Evolutionary conservation across 2,329 filamentous ascomycete species (phyloP), one percentile per base, ranked within the genome.

Genomic region (Apiospora arundinis): DNA sequence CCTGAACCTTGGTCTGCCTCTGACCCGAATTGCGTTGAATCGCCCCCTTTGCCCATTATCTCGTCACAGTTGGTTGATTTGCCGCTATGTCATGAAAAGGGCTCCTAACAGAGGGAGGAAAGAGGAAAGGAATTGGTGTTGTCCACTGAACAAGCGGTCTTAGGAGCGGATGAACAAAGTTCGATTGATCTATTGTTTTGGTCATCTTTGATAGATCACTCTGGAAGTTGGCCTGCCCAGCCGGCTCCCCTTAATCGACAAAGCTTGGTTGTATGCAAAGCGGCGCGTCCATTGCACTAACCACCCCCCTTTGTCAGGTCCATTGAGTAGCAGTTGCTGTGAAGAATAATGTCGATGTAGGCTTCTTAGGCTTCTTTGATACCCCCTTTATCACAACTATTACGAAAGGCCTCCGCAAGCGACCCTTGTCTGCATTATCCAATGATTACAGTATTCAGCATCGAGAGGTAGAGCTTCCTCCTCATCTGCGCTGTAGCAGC

Each of bases 361-460:
- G 56, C 32, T 37, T 63, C 56, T 63, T 12, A 40, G 18, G 56
- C 32, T 37, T 63, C 56, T 63, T 63, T 63, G 56, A 63, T 12
- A 18, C 56, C 11, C n/a, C 18, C 56, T 63, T 63, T 63, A 63
- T 63, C 56, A 32, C 56, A 40, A 23, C 28, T 21, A 63, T 18
- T 21, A 63, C 32, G 32, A 40, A 40, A 23, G 56, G 56, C 56
- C n/a, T 63, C 56, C 56, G 56, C 56, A 63, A 63, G 18, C 56
- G 18, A 63, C n/a, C 32, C 56, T n/a, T 63, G 56, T 40, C 32
- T n/a, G 18, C 32, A 18, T n/a, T 40, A n/a, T 40, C 23, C 56
- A 23, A 63, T n/a, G 21, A 3, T 9, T 14, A n/a, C n/a, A n/a
- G n/a, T n/a, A 40, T 21, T 14, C 28, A 12, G 18, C 28, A 60